Conservation (phyloP, 495 filamentous ascomycete genomes). For the Lichenothelia convexa region DNA sequence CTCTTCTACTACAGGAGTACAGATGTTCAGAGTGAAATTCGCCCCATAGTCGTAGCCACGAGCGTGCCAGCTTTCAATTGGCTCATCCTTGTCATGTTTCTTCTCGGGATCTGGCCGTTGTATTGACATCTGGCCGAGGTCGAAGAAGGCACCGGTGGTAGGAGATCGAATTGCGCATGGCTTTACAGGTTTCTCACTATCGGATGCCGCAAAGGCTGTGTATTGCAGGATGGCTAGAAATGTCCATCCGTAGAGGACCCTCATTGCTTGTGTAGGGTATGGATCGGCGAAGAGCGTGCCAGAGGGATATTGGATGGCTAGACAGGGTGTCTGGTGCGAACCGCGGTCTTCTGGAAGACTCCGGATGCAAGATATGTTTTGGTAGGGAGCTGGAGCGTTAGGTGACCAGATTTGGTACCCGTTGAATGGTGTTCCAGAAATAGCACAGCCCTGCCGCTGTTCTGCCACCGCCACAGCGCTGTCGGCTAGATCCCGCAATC, state of each 20-base stretch:
- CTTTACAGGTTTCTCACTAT: constrained; percentile 4
- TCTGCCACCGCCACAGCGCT: too few species aligned
- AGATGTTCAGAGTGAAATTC: constrained; percentile 95
- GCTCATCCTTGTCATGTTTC: constrained; percentile 39
- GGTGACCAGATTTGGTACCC: too few species aligned
- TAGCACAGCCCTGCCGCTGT: too few species aligned
- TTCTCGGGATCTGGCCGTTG: constrained; percentile 39
- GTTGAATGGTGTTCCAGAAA: too few species aligned
- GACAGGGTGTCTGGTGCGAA: too few species aligned
- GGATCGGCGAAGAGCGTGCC: too few species aligned
- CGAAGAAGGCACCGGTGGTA: constrained; percentile 66
- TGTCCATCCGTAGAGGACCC: neutral
- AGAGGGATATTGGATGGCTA: too few species aligned
- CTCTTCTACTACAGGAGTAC: constrained; percentile 63
- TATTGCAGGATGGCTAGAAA: neutral
- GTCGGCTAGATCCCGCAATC: too few species aligned
- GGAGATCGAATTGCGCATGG: constrained; percentile 69
- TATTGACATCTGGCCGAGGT: constrained; percentile 51
- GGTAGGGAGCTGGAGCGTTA: too few species aligned
- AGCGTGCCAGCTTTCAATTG: constrained; percentile 61
- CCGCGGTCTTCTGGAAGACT: too few species aligned
- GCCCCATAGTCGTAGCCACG: constrained; percentile 67
- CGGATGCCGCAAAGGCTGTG: neutral
- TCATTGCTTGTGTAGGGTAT: too few species aligned
- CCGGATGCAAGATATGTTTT: too few species aligned